Evolutionary conservation across 108 stramenopile genomes (phyloP), one percentile per base, ranked within the genome.

Genomic region (Cyclotella distinguenda): DNA sequence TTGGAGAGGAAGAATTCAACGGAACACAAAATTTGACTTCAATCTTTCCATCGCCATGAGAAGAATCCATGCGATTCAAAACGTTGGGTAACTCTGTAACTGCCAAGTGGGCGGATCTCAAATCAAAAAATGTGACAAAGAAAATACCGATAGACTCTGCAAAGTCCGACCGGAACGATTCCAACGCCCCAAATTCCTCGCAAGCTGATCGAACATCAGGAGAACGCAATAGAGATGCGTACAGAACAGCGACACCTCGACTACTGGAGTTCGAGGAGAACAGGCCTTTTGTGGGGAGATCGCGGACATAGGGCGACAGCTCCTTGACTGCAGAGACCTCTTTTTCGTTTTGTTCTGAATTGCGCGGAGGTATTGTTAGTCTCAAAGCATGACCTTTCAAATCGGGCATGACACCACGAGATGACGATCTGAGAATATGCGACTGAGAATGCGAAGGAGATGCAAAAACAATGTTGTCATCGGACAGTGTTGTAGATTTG

Each of bases 101-200:
- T n/a, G 94, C 90, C 57, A 80, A 70, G 43, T 86, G 85, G 18
- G 90, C 90, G 25, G 82, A 75, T 18, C 94, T 74, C 62, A 91
- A 82, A 68, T 95, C 94, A 70, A 80, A 88, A 63, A 82, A 95
- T 27, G 85, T 78, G 4, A 85, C 87, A 68, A 95, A 90, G 66
- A 81, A 74, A 3, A 95, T 71, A 1, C 94, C 94, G 21, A 62
- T 52, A 1, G 82, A 66, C 27, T 77, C 71, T 64, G 85, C 85
- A 65, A 83, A 83, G 44, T 95, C 94, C 16, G 88, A 77, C 21
- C 94, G 84, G 64, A 95, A 90, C 6, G 68, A 60, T 59, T 88
- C 84, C 9, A 91, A 38, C 30, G 64, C 74, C 6, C 94, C 94
- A 67, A 86, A 95, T 21, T 66, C 69, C 64, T 95, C 94, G 62